A percentile compares a stretch with the other conserved stretches of the same genome.
phyloP scores from a whole-genome alignment of 106 monocot species.

The Dioscorea alata region DNA sequence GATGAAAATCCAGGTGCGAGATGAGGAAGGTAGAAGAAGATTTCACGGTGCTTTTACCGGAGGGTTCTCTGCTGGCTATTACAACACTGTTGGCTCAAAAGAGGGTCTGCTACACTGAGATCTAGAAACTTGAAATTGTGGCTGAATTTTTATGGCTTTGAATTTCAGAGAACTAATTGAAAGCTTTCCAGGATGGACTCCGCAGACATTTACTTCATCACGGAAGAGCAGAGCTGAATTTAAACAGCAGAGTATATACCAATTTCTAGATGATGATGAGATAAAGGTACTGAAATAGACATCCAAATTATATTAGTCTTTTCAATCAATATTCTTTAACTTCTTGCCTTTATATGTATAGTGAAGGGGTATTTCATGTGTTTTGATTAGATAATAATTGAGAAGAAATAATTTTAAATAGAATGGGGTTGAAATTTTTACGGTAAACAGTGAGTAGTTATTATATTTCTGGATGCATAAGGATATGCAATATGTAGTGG shows the following conservation, averaged over 20 bases:
- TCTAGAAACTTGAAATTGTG: not conserved
- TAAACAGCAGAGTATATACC: slow-evolving; percentile 76
- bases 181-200: slow-evolving; percentile 71
- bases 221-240: slow-evolving; percentile 77
- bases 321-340: not conserved
- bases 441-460: too few species aligned
- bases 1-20: slow-evolving; percentile 57
- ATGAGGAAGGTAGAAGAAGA: slow-evolving; percentile 89
- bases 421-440: too few species aligned
- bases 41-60: slow-evolving; percentile 99
- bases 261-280: slow-evolving; percentile 94
- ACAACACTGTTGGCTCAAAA: slow-evolving; percentile 96
- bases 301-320: not conserved
- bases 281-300: slow-evolving; percentile 41
- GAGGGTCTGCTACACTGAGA: slow-evolving; percentile 44
- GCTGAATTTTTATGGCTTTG: not conserved
- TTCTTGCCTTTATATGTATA: not conserved
- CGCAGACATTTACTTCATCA: slow-evolving; percentile 88
- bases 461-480: too few species aligned
- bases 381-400: too few species aligned
- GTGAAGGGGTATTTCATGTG: too few species aligned
- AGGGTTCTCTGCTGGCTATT: slow-evolving; percentile 96
- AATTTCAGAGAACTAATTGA: not conserved
- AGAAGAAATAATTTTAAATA: too few species aligned
- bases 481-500: too few species aligned